Base-by-base conservation (phyloP, 1,139 yeast genomes). In the Yamadazyma triangularis region DNA sequence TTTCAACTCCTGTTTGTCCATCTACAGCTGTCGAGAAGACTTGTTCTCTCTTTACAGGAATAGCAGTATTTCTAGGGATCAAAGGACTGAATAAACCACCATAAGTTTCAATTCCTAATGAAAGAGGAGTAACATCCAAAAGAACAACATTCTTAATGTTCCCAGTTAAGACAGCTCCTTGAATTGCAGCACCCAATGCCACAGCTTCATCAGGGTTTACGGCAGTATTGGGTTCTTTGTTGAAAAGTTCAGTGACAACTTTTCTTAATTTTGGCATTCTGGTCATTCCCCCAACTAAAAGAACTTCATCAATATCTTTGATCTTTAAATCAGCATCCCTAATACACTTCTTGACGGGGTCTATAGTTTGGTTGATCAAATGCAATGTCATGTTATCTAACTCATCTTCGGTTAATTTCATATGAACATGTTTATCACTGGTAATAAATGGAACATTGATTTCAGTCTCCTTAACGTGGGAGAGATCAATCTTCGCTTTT, bases 201-300 rank as follows among this genome's bases (percentile, higher is more conserved):
- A 83, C 93, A 0, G 91, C 89, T 53, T 83, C 93, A 51, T 83
- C 93, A 1, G 93, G 93, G 44, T 83, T 83, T 2, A 83, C 83
- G 2, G 73, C 69, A 2, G 79, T 73, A 40, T 74, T 79, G 13
- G 88, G 86, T 31, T 61, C 56, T 43, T 69, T 77, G 5, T 64
- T 61, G 49, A 82, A 81, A n/a, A 76, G 48, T 1, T 69, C 67
- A 37, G 65, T 70, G 1, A 83, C 88, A 0, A 70, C 60, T 20
- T 62, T 58, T 36, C 87, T 61, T 25, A 83, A 73, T 49, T 74
- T 77, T 16, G 93, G 93, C 93, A 83, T 83, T 50, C 91, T 60
- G 0, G 93, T 82, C 93, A 83, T 83, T 25, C 93, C 93, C 19
- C 93, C 93, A 16, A 83, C 93, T 28, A 83, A 53, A 26, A 83